Evolutionary conservation across 2,329 filamentous ascomycete species (phyloP).

Genomic region (Aspergillus ochraceus): DNA sequence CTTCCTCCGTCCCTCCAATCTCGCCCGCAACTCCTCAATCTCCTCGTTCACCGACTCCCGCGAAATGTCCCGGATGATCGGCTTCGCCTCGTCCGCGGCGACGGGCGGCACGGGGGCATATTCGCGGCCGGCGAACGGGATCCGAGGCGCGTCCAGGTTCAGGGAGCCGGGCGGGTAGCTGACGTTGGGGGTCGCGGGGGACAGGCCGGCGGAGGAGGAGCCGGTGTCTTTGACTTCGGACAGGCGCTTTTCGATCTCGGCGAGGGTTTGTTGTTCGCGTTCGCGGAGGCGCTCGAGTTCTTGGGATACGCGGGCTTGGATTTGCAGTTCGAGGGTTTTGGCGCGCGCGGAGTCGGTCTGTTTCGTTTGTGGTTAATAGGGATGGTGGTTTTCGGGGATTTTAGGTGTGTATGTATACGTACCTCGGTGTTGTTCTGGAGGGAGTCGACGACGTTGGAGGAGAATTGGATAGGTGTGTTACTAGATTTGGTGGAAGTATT

Average conservation of each 20-base stretch:
- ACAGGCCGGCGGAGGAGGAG: slow-evolving; percentile 18
- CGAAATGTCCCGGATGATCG: slow-evolving; percentile 48
- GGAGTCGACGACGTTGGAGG: slow-evolving; percentile 76
- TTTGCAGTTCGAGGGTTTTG: slow-evolving; percentile 79
- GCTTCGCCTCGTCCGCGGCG: slow-evolving; percentile 12
- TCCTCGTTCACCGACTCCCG: slow-evolving; percentile 56
- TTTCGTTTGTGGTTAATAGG: slow-evolving; percentile 3
- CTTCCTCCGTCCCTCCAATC: slow-evolving; percentile 62
- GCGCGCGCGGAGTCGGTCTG: slow-evolving; percentile 87
- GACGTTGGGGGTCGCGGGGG: slow-evolving; percentile 17
- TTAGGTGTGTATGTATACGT: slow-evolving; percentile 30
- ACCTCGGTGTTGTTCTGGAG: slow-evolving; percentile 87
- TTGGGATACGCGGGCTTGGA: slow-evolving; percentile 80
- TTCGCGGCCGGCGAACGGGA: slow-evolving; percentile 44
- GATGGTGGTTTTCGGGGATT: slow-evolving; percentile 1
- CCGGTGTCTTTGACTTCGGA: slow-evolving; percentile 37
- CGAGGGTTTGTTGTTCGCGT: slow-evolving; percentile 68
- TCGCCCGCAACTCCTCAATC: slow-evolving; percentile 57
- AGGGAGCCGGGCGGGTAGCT: slow-evolving; percentile 30
- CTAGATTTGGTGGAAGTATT: slow-evolving; percentile 28
- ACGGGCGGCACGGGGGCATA: slow-evolving; percentile 25
- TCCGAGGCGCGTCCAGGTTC: slow-evolving; percentile 43
- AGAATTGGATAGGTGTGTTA: slow-evolving; percentile 65
- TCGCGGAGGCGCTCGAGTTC: slow-evolving; percentile 80
- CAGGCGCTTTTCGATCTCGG: slow-evolving; percentile 65